Percentiles rank a stretch among this genome's conserved stretches.
Conservation (phyloP, 2,329 filamentous ascomycete species). For the Didymella sp. region DNA sequence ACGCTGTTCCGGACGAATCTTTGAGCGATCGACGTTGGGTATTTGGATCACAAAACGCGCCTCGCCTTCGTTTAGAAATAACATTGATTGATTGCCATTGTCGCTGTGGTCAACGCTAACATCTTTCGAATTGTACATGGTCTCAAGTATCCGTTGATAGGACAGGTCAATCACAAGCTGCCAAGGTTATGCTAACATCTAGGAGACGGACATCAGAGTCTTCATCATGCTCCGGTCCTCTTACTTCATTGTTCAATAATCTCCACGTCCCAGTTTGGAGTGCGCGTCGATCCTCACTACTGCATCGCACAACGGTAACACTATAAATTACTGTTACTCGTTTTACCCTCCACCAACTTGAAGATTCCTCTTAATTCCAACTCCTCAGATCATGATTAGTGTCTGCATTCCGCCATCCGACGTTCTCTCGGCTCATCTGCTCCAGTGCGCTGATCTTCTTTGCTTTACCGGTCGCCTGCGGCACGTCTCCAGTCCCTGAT, state of each 20-base stretch:
- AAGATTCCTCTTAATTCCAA: conserved; percentile 29
- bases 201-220: neutral
- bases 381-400: conserved; percentile 36
- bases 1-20: neutral
- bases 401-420: conserved; percentile 42
- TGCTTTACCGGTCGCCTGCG: conserved; percentile 5
- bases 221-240: neutral
- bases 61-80: conserved; percentile 1
- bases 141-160: neutral
- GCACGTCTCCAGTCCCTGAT: conserved; percentile 6
- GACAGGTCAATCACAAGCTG: neutral
- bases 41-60: neutral
- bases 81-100: neutral
- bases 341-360: neutral
- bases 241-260: neutral
- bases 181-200: neutral
- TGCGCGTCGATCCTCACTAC: neutral
- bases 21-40: neutral
- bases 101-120: neutral
- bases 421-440: conserved; percentile 41
- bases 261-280: neutral
- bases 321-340: neutral
- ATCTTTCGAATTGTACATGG: neutral
- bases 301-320: neutral
- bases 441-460: conserved; percentile 40